A percentile compares a stretch with the other conserved stretches of the same genome.
Evolutionary conservation across 306 rosid genomes (phyloP).

Genomic region (Carpinus viminea): DNA sequence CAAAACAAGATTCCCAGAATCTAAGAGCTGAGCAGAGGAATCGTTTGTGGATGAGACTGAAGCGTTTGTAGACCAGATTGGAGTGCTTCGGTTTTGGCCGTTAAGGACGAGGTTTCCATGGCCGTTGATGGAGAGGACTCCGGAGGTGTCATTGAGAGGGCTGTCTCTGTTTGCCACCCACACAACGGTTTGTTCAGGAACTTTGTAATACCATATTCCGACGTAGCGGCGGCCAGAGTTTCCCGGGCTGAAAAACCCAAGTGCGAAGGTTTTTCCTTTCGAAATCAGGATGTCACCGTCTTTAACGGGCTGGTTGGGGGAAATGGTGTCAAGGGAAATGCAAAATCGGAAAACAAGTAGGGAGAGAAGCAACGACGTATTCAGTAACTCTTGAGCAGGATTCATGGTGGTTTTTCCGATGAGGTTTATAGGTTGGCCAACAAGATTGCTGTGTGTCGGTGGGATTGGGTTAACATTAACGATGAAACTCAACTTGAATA

Average conservation of each 20-base stretch:
- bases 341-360: neutral
- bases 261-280: constrained; percentile 32
- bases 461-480: too few relatives aligned
- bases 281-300: constrained; percentile 32
- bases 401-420: neutral
- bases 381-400: neutral
- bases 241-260: constrained; percentile 53
- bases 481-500: too few relatives aligned
- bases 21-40: constrained; percentile 18
- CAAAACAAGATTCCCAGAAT: constrained; percentile 7
- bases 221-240: constrained; percentile 32
- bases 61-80: neutral
- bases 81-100: constrained; percentile 12
- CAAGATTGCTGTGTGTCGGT: too few relatives aligned
- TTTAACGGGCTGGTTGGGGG: neutral
- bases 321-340: neutral
- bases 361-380: neutral
- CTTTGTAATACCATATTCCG: constrained; percentile 45
- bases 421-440: neutral
- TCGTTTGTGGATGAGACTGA: neutral
- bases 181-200: constrained; percentile 11
- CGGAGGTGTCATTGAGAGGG: constrained; percentile 38
- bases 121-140: constrained; percentile 34
- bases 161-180: constrained; percentile 49
- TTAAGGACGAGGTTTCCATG: constrained; percentile 32